Conservation (phyloP, 2,329 filamentous ascomycete species). For the Akanthomyces lecanii region DNA sequence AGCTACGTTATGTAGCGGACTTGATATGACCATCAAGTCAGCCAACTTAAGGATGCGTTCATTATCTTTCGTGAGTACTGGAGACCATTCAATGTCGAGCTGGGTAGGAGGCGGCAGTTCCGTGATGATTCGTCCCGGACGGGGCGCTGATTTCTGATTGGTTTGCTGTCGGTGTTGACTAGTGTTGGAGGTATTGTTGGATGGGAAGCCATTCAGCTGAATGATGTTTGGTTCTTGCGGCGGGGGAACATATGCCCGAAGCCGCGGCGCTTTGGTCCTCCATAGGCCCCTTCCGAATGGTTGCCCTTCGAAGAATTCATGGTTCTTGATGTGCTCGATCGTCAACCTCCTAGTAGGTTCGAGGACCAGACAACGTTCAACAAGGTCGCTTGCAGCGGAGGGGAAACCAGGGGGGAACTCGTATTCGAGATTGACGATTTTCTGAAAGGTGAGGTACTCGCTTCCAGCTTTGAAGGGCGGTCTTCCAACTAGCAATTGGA, state of each 20-base stretch:
- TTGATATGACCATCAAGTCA: slow-evolving; percentile 79
- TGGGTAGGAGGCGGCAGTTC: slow-evolving; percentile 95
- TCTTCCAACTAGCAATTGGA: slow-evolving; percentile 89
- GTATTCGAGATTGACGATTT: slow-evolving; percentile 92
- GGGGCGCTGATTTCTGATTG: slow-evolving; percentile 42
- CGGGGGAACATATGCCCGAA: slow-evolving; percentile 79
- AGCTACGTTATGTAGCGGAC: slow-evolving; percentile 70
- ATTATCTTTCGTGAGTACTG: slow-evolving; percentile 83
- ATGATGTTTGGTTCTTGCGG: slow-evolving; percentile 69
- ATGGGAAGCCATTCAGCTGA: slow-evolving; percentile 59
- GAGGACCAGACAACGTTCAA: slow-evolving; percentile 84
- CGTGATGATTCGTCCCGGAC: slow-evolving; percentile 81
- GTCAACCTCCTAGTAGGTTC: slow-evolving; percentile 81
- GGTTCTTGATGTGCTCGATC: slow-evolving; percentile 94
- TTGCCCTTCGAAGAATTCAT: slow-evolving; percentile 89
- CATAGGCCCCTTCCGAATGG: slow-evolving; percentile 79
- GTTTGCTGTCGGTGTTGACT: slow-evolving; percentile 33
- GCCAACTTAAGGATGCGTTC: slow-evolving; percentile 93
- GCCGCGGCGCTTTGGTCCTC: slow-evolving; percentile 81
- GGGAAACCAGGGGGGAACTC: slow-evolving; percentile 90
- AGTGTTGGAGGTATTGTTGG: slow-evolving; percentile 26
- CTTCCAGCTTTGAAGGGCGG: slow-evolving; percentile 95
- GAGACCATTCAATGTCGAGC: slow-evolving; percentile 97
- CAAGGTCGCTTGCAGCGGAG: slow-evolving; percentile 75
- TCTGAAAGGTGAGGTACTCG: slow-evolving; percentile 97